phyloP scores from a whole-genome alignment of 257 asterid species.

The Jacaranda mimosifolia region DNA sequence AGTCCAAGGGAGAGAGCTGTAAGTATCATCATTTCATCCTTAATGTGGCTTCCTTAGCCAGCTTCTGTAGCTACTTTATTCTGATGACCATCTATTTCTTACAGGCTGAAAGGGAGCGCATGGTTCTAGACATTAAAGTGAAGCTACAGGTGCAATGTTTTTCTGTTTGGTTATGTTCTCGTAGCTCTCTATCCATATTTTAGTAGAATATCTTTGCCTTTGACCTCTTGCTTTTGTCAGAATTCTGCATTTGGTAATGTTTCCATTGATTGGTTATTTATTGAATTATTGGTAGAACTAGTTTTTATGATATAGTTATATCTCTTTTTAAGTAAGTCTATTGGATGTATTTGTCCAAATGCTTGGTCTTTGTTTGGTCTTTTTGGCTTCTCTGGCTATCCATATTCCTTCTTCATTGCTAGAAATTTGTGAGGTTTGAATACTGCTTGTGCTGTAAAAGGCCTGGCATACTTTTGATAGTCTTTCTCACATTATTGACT shows the following conservation, averaged over 20 bases:
- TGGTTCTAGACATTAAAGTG: conserved; percentile 97
- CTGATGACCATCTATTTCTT: conserved; percentile 33
- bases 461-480: conserved; percentile 12
- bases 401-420: not conserved
- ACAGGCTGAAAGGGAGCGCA: conserved; percentile 98
- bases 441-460: conserved; percentile 10
- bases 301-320: conserved; percentile 5
- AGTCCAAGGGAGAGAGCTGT: conserved; percentile 97
- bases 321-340: conserved; percentile 11
- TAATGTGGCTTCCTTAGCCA: conserved; percentile 30
- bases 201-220: conserved; percentile 9
- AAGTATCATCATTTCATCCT: conserved; percentile 48
- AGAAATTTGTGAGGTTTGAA: conserved; percentile 18
- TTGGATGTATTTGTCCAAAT: conserved; percentile 7
- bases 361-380: not conserved
- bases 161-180: conserved; percentile 33
- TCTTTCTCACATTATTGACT: conserved; percentile 9
- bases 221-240: conserved; percentile 14
- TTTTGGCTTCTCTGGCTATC: not conserved
- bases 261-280: conserved; percentile 19
- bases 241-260: conserved; percentile 11
- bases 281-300: not conserved
- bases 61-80: conserved; percentile 26
- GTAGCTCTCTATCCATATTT: conserved; percentile 13
- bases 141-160: conserved; percentile 80